Percentiles rank a stretch among this genome's conserved stretches.
Conservation (phyloP, 2,329 filamentous ascomycete species). For the Monosporascus sp. region DNA sequence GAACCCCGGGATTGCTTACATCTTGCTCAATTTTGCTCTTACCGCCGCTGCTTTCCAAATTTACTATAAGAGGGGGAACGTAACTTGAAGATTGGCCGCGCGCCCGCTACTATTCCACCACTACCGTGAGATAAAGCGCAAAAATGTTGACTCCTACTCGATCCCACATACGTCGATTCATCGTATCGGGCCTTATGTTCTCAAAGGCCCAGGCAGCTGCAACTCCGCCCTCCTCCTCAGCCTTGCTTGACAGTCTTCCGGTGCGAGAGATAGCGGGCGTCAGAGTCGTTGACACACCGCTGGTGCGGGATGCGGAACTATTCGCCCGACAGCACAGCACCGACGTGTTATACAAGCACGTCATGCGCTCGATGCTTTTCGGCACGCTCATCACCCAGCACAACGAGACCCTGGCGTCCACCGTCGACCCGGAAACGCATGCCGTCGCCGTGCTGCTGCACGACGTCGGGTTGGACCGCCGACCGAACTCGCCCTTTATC, state of each 20-base stretch:
- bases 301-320: constrained; percentile 10
- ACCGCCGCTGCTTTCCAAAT: too few relatives aligned
- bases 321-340: constrained; percentile 8
- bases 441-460: constrained; percentile 36
- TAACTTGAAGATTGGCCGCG: too few relatives aligned
- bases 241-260: neutral
- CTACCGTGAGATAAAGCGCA: too few relatives aligned
- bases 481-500: constrained; percentile 24
- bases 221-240: too few relatives aligned
- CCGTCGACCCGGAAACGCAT: constrained; percentile 39
- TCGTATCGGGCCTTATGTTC: too few relatives aligned
- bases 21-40: too few relatives aligned
- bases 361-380: constrained; percentile 2
- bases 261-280: constrained; percentile 6
- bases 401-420: constrained; percentile 11
- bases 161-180: too few relatives aligned
- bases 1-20: too few relatives aligned
- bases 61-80: too few relatives aligned
- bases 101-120: too few relatives aligned
- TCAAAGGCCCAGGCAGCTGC: too few relatives aligned
- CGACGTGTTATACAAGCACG: constrained; percentile 9
- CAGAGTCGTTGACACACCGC: constrained; percentile 10
- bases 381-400: constrained; percentile 6
- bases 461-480: constrained; percentile 36
- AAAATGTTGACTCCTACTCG: too few relatives aligned